These are phyloP conservation scores for Kondoa subrosea DNA, from an alignment of 768 basidiomycete genomes.

Conservation along the genomic window DNA sequence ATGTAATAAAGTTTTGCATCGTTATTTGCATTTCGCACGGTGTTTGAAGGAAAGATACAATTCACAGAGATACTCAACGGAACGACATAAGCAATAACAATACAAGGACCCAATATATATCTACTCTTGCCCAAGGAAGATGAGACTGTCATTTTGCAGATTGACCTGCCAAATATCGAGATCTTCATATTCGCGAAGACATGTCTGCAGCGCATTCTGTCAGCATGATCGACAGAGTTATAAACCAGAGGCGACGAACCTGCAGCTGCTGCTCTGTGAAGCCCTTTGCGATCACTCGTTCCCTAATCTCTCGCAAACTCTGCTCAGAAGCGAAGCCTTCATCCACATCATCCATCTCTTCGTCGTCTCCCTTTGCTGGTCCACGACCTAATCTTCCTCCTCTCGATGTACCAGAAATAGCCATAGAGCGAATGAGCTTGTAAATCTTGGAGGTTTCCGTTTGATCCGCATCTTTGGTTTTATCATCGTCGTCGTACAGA, in stretches of 20 bases:
- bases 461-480: constrained; percentile 51
- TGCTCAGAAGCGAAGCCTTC: constrained; percentile 48
- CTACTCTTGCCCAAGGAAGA: constrained; percentile 1
- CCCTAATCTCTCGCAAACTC: constrained; percentile 70
- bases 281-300: constrained; percentile 65
- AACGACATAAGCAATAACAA: background rate
- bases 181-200: constrained; percentile 26
- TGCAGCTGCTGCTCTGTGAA: constrained; percentile 78
- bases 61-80: background rate
- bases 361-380: constrained; percentile 36
- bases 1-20: background rate
- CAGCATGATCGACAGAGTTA: background rate
- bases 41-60: background rate
- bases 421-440: constrained; percentile 79
- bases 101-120: background rate
- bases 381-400: constrained; percentile 26
- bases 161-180: constrained; percentile 26
- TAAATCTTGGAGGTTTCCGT: constrained; percentile 71
- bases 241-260: constrained; percentile 9
- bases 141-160: constrained; percentile 1
- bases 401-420: constrained; percentile 26
- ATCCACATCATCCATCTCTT: constrained; percentile 51
- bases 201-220: constrained; percentile 15
- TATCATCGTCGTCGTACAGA: constrained; percentile 62
- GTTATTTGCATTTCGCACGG: background rate